Conservation (phyloP, 106 monocot genomes). For the Dendrobium huoshanense region DNA sequence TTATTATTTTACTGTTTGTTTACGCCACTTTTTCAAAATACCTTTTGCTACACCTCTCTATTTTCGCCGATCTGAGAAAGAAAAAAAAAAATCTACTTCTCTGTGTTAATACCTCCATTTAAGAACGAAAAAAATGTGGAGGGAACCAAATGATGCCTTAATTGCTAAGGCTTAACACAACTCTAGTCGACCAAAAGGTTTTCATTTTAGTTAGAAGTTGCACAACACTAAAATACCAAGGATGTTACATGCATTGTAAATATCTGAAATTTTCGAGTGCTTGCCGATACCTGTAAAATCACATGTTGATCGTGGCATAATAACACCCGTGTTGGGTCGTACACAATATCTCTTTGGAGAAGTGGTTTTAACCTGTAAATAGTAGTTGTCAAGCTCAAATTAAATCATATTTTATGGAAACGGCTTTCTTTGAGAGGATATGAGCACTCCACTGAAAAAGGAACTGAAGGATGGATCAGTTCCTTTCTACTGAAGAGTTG, state of each 20-base stretch:
- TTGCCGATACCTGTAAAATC: constrained; percentile 59
- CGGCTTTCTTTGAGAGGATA: background rate
- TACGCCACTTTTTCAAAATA: no score
- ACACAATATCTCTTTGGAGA: constrained; percentile 88
- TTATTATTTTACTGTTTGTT: no score
- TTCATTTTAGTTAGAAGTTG: background rate
- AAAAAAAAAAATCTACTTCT: no score
- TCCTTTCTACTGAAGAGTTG: no score
- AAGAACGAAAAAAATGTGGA: no score
- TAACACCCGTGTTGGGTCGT: constrained; percentile 68
- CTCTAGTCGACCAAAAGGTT: background rate
- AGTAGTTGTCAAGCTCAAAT: background rate
- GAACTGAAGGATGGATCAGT: background rate
- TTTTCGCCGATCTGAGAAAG: no score
- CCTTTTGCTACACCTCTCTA: no score
- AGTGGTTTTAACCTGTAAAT: constrained; percentile 72
- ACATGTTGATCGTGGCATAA: constrained; percentile 49
- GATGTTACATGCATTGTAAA: background rate
- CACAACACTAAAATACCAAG: background rate
- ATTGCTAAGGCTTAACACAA: background rate
- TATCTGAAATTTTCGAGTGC: background rate
- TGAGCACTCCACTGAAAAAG: background rate
- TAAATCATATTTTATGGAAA: background rate
- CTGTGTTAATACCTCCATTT: no score
- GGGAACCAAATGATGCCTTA: no score